Evolutionary conservation across 169 alveolate genomes (phyloP).

Genomic region (Plasmodium gonderi): DNA sequence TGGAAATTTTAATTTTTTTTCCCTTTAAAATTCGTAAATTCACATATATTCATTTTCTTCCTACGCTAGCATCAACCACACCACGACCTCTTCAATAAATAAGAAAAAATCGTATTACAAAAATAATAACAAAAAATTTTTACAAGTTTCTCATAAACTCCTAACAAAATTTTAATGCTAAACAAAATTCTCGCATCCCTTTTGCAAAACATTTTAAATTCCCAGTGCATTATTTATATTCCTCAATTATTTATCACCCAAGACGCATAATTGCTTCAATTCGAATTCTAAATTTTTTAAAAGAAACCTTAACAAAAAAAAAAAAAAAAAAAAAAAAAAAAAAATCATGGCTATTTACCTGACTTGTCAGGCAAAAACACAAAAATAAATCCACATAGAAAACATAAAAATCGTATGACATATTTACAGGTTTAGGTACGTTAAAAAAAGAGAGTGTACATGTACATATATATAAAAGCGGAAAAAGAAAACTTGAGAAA

Average conservation of each 20-base stretch:
- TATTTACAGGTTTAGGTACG: not conserved
- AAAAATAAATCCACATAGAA: not conserved
- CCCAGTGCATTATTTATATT: not conserved
- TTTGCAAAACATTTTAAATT: not conserved
- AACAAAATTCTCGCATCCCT: not conserved
- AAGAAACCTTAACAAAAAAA: not conserved
- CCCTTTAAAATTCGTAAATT: not conserved
- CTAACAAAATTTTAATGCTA: too few relatives aligned
- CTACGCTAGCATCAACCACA: not conserved
- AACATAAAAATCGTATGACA: not conserved
- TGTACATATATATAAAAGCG: not conserved
- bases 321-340: slow-evolving; percentile 1
- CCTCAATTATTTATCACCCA: not conserved
- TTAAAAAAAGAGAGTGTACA: not conserved
- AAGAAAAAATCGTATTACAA: not conserved
- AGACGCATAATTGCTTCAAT: not conserved
- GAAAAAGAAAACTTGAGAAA: not conserved
- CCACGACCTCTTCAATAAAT: not conserved
- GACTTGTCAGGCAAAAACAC: not conserved
- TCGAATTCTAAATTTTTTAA: not conserved
- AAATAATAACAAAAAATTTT: not conserved
- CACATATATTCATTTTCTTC: too few relatives aligned
- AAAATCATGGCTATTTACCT: not conserved
- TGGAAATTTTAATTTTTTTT: not conserved
- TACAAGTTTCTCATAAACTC: too few relatives aligned